Conservation (phyloP, 2,329 filamentous ascomycete genomes). For the Penicillium oxalicum region DNA sequence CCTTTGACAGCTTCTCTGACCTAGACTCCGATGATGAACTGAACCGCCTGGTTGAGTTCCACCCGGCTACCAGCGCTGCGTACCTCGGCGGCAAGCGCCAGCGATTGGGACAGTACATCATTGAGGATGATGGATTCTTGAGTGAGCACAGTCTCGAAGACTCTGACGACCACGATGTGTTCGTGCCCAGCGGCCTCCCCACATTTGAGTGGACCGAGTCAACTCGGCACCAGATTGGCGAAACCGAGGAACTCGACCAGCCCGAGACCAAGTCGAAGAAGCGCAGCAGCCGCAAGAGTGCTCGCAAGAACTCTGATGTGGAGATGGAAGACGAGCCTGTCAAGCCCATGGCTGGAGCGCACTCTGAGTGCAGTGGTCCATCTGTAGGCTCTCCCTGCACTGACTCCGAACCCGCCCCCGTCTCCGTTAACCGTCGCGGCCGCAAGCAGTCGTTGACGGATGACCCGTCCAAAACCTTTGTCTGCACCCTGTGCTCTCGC, state of each 20-base stretch:
- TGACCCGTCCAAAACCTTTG: conserved; percentile 96
- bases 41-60: conserved; percentile 66
- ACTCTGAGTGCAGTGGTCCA: conserved; percentile 28
- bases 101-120: conserved; percentile 63
- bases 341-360: conserved; percentile 41
- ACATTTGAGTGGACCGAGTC: conserved; percentile 50
- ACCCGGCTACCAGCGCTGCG: conserved; percentile 52
- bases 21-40: conserved; percentile 90
- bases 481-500: conserved; percentile 92
- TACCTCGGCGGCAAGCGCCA: conserved; percentile 64
- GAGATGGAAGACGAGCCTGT: conserved; percentile 39
- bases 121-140: conserved; percentile 72
- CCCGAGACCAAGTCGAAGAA: conserved; percentile 50
- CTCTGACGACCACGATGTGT: conserved; percentile 61
- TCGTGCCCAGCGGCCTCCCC: conserved; percentile 57
- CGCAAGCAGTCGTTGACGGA: conserved; percentile 98
- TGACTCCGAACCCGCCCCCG: conserved; percentile 36
- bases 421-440: conserved; percentile 77
- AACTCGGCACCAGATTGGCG: conserved; percentile 26
- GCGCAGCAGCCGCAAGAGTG: conserved; percentile 35
- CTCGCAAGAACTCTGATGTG: conserved; percentile 43
- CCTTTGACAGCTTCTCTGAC: conserved; percentile 81
- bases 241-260: conserved; percentile 37
- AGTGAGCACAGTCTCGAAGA: conserved; percentile 71
- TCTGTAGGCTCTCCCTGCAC: conserved; percentile 39